Base-by-base conservation (phyloP, 306 rosid genomes). In the Medicago ruthenica region DNA sequence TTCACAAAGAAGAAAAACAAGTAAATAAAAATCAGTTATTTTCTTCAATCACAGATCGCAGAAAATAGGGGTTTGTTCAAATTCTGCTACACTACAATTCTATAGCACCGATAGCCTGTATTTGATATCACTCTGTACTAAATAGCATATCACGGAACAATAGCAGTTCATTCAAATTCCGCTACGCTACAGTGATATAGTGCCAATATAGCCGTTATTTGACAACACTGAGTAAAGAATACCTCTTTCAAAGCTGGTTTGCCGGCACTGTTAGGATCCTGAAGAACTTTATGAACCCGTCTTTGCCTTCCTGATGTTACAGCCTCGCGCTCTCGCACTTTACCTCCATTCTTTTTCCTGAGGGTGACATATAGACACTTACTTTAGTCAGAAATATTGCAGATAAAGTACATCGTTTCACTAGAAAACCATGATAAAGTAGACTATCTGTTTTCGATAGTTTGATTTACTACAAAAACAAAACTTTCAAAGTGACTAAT, bases 191-290 rank as follows among this genome's bases (percentile, higher is more conserved):
- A 34, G 37, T 1, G 37, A 34, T 5, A 34, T 34, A 34, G 37
- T 7, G 7, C 37, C 37, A 34, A 5, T 34, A 31, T 7, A 8
- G 6, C 41, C 14, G 7, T 31, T 61, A 27, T 36, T 61, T 7
- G 6, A 31, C 42, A 31, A 61, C 21, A 31, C 12, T n/a, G 34
- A 41, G 67, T 71, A 73, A 58, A 73, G 22, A 40, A 71, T 63
- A 92, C 99, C 97, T 90, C 96, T 84, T 83, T 89, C 60, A 48
- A 21, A 80, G 82, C 82, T 68, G 85, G 58, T 77, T 82, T 87
- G 41, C 7, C 65, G 47, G 64, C 20, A 68, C 17, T 57, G 36
- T 80, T 82, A 20, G 85, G 71, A 55, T 88, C 96, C 53, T 84
- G 92, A 40, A 70, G 75, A 79, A 76, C 72, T 83, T 87, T 90